Base-by-base conservation (phyloP, 1,139 yeast species). In the Geotrichum restrictum region DNA sequence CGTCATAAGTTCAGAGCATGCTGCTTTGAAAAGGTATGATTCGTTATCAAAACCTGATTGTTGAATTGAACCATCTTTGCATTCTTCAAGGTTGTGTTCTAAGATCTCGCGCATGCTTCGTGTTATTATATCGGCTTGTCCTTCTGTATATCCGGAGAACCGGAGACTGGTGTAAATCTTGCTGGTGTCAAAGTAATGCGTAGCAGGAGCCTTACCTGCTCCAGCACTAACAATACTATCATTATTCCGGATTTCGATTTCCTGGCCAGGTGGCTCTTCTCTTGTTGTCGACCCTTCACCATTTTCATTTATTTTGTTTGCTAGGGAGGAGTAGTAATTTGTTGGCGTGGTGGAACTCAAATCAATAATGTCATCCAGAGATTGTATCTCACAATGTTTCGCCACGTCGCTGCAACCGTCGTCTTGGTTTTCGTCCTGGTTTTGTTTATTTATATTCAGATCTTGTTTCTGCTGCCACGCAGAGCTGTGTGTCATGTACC, bases 11-110 rank as follows among this genome's bases (percentile, higher is more conserved):
- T 93, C 98, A 54, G 93, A 85, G 60, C 89, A 88, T 0, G 97
- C 96, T 45, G 97, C 95, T 65, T 89, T 93, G 68, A 88, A 91
- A 22, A 93, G 72, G 66, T 93, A 93, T 24, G 81, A 79, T 62
- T 89, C 96, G 63, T 88, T 91, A 58, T 88, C 96, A 14, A 88
- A 73, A 59, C 88, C 95, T 58, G 81, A 80, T 22, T 72, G 71
- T 36, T 88, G 87, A 7, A 88, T 76, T 62, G 80, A 81, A 56
- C 78, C 78, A 1, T 78, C 75, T 33, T 81, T 75, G 42, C 86
- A 72, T 61, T 80, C 79, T 4, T 77, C 72, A 51, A 89, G 73
- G 53, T 84, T 64, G 14, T 64, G 62, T n/a, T 65, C 56, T 27
- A 71, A 61, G 54, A 70, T 58, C 22, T 68, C 73, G 5, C 69